phyloP scores from a whole-genome alignment of 352 stramenopile species.

The Phytophthora vignae region DNA sequence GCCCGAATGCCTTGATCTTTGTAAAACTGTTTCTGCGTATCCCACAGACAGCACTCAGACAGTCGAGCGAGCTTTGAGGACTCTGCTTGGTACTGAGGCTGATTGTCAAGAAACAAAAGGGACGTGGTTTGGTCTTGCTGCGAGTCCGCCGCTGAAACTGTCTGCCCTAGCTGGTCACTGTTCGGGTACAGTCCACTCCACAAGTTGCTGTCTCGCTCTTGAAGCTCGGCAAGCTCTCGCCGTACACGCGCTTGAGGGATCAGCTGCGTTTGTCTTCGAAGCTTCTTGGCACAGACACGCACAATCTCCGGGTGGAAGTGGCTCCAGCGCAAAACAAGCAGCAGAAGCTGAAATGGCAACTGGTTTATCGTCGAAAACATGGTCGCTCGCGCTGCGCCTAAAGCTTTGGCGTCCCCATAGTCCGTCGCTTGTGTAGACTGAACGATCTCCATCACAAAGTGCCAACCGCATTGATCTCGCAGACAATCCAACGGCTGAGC shows the following conservation, averaged over 20 bases:
- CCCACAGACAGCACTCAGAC: constrained; percentile 70
- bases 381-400: constrained; percentile 10
- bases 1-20: constrained; percentile 72
- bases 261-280: constrained; percentile 58
- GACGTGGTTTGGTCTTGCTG: constrained; percentile 8
- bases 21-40: constrained; percentile 86
- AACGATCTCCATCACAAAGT: constrained; percentile 68
- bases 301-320: constrained; percentile 69
- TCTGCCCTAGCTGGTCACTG: not conserved
- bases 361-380: constrained; percentile 53
- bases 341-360: constrained; percentile 74
- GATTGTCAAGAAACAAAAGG: constrained; percentile 4
- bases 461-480: constrained; percentile 54
- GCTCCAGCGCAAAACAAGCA: constrained; percentile 76
- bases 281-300: constrained; percentile 42
- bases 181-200: constrained; percentile 42
- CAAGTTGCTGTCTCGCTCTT: constrained; percentile 30
- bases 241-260: constrained; percentile 56
- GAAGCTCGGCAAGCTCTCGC: constrained; percentile 43
- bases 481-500: constrained; percentile 50
- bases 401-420: not conserved
- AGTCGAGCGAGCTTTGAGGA: constrained; percentile 33
- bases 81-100: not conserved
- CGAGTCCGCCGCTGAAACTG: not conserved
- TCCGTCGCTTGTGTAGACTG: not conserved